Conservation (phyloP, 208 protist genomes). For the Acanthamoeba sp. region DNA sequence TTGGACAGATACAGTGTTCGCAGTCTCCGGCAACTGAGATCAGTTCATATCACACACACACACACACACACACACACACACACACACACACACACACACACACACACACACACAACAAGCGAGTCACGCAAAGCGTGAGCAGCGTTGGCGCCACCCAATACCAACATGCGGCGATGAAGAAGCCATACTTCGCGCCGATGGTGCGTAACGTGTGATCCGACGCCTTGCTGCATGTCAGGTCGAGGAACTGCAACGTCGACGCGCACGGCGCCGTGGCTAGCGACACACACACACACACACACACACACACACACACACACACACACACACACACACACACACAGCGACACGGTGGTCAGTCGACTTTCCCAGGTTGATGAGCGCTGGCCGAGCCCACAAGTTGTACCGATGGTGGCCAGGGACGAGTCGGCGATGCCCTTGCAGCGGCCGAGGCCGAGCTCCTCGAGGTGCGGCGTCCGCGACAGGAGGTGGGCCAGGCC, state of each 20-base stretch:
- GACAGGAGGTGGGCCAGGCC: background rate
- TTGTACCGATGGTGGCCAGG: background rate
- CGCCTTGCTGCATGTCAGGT: background rate
- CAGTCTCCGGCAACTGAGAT: background rate
- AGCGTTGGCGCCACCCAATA: background rate
- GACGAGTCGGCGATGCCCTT: background rate
- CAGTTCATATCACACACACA: too few relatives aligned
- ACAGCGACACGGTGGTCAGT: background rate
- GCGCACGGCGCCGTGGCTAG: background rate
- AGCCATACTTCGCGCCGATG: background rate
- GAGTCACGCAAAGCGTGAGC: too few relatives aligned
- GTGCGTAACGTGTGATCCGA: background rate
- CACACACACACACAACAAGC: too few relatives aligned
- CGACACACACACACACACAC: too few relatives aligned
- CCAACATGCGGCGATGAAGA: background rate
- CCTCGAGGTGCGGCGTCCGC: background rate
- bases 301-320: background rate
- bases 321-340: too few relatives aligned
- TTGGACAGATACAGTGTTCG: conserved; percentile 5
- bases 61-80: too few relatives aligned
- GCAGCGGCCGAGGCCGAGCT: background rate
- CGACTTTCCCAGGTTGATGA: background rate
- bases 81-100: too few relatives aligned
- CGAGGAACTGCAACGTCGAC: background rate
- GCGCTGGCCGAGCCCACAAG: background rate